These are phyloP conservation scores for Aspergillus niger DNA, from an alignment of 2,329 filamentous ascomycete genomes.

Conservation along the genomic window DNA sequence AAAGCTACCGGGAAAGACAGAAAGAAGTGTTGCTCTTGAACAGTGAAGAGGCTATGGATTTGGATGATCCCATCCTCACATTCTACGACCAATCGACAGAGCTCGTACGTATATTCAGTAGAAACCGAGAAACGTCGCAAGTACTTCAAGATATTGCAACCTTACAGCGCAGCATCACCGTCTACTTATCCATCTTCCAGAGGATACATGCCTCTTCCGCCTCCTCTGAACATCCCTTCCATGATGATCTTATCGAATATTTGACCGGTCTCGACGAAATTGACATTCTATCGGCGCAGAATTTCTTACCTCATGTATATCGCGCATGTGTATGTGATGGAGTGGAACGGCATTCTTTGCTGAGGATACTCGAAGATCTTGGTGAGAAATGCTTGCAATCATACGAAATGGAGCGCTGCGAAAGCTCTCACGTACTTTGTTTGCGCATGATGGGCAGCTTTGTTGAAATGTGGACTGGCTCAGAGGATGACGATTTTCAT, in stretches of 20 bases:
- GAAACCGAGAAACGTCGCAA: conserved; percentile 35
- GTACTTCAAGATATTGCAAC: conserved; percentile 36
- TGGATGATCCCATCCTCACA: conserved; percentile 42
- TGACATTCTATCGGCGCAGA: conserved; percentile 41
- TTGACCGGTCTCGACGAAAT: conserved; percentile 38
- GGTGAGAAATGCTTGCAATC: conserved; percentile 53
- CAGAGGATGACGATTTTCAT: conserved; percentile 59
- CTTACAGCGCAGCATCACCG: conserved; percentile 40
- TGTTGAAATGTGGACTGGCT: conserved; percentile 63
- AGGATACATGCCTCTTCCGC: conserved; percentile 15
- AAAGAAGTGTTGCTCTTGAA: conserved; percentile 15
- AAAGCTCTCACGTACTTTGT: conserved; percentile 68
- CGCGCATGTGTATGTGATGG: conserved; percentile 28
- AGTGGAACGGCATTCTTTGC: conserved; percentile 40
- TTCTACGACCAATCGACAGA: conserved; percentile 26
- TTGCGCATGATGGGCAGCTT: conserved; percentile 69
- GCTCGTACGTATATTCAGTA: conserved; percentile 28
- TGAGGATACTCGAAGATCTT: conserved; percentile 50
- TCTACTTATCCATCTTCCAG: conserved; percentile 37
- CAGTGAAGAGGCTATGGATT: conserved; percentile 44
- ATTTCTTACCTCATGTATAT: conserved; percentile 35
- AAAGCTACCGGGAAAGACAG: conserved; percentile 28
- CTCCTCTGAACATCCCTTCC: background rate
- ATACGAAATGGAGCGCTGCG: conserved; percentile 69
- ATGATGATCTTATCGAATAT: conserved; percentile 35